These are phyloP conservation scores for Iris macrosiphon DNA, from an alignment of 106 monocot species.

Conservation along the genomic window DNA sequence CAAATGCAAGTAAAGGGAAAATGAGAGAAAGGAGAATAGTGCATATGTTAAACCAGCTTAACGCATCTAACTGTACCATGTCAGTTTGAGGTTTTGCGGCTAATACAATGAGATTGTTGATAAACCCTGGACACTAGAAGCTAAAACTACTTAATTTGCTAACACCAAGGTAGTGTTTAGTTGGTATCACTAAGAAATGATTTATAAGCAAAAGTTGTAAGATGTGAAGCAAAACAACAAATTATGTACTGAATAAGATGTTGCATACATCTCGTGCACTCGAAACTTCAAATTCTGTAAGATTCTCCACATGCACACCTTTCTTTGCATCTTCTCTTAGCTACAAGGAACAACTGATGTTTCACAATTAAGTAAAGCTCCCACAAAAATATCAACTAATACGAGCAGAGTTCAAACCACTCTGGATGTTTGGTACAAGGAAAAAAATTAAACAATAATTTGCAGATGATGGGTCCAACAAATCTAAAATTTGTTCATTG, in stretches of 20 bases:
- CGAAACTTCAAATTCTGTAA: constrained; percentile 79
- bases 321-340: constrained; percentile 89
- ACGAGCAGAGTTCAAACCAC: no score
- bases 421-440: no score
- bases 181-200: background rate
- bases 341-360: constrained; percentile 25
- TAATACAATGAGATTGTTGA: background rate
- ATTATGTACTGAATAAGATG: constrained; percentile 62
- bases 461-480: constrained; percentile 63
- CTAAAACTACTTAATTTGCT: background rate
- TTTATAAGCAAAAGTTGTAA: background rate
- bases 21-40: background rate
- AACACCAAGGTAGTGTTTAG: background rate
- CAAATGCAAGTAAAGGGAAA: background rate
- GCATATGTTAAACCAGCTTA: background rate
- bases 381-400: no score
- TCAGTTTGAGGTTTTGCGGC: background rate
- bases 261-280: constrained; percentile 93
- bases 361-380: no score
- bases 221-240: background rate
- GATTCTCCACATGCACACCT: constrained; percentile 91
- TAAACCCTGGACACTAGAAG: background rate
- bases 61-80: background rate
- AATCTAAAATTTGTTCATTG: constrained; percentile 93
- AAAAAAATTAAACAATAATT: no score